Evolutionary conservation across 1,284 basidiomycete genomes (phyloP).

Genomic region (Cryptococcus floricola): DNA sequence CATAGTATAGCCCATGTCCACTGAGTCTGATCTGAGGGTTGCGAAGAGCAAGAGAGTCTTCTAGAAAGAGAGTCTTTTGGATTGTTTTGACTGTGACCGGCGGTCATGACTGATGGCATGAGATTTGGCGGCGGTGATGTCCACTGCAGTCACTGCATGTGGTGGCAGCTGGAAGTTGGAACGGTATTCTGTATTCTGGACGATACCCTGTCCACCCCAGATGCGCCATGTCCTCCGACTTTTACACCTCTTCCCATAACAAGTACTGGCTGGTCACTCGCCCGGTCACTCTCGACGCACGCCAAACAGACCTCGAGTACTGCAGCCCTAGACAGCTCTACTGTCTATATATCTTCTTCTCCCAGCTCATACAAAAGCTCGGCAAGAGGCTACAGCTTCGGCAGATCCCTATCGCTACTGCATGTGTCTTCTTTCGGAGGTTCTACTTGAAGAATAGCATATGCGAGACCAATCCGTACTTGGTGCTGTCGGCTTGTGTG

Average conservation of each 20-base stretch:
- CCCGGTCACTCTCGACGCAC: conserved; percentile 66
- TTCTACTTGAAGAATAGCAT: conserved; percentile 94
- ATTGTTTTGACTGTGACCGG: too few relatives aligned
- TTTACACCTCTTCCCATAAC: conserved; percentile 43
- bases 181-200: background rate
- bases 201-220: too few relatives aligned
- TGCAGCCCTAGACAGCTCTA: conserved; percentile 70
- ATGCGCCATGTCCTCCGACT: conserved; percentile 41
- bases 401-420: conserved; percentile 87
- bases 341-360: conserved; percentile 78
- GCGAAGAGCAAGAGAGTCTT: too few relatives aligned
- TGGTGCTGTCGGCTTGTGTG: conserved; percentile 87
- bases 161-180: background rate
- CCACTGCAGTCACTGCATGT: background rate
- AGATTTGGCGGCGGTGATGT: too few relatives aligned
- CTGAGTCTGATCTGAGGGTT: too few relatives aligned
- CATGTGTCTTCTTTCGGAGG: conserved; percentile 85
- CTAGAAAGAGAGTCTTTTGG: too few relatives aligned
- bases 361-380: conserved; percentile 77
- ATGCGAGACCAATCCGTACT: conserved; percentile 88
- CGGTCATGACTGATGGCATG: background rate
- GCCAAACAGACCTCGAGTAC: conserved; percentile 69
- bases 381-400: conserved; percentile 78
- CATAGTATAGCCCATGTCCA: conserved; percentile 34
- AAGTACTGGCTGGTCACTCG: conserved; percentile 76